Evolutionary conservation across 1,284 basidiomycete species (phyloP), one percentile per base, ranked within the genome.

Genomic region (Malassezia equina): DNA sequence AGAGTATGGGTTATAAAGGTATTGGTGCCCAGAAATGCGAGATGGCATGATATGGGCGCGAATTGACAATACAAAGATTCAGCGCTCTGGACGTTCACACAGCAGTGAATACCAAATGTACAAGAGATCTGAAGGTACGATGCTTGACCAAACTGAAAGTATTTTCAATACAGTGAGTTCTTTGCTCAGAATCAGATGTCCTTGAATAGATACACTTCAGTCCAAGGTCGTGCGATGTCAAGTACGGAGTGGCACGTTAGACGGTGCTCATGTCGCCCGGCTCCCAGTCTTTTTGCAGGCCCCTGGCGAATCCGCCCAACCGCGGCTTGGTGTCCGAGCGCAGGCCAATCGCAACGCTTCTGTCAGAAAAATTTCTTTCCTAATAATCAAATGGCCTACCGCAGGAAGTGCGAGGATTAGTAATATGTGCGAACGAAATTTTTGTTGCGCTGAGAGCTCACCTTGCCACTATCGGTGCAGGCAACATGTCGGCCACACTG

Each of bases 401-500:
- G 36, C 36, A 39, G 19, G 36, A 19, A 19, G 19, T 6, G 19
- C 5, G 4, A 9, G 8, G 36, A 27, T 43, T 28, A 43, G 27
- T 28, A 24, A 43, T 27, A 43, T 43, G n/a, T 4, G 19, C 39
- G 13, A 43, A 43, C 24, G 13, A 27, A 43, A 7, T 43, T 43
- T 43, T 43, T 43, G 23, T 27, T n/a, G 15, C 41, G 24, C 6
- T 23, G 19, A 15, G 13, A 19, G 23, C 24, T 43, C 15, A 27
- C 13, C 19, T 17, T 36, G 34, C 23, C 47, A 29, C 43, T 21
- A 45, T 29, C 47, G 47, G 23, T 34, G 31, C 32, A 29, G 34
- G 33, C 45, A 46, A n/a, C 43, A 57, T 57, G 55, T 57, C 55
- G 64, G 60, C 67, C 21, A 63, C 69, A 21, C 53, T 74, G 62